Percentiles rank a stretch among this genome's conserved stretches.
These are phyloP conservation scores for Cantharellus anzutake DNA, from an alignment of 768 basidiomycete genomes.

Conservation along the genomic window DNA sequence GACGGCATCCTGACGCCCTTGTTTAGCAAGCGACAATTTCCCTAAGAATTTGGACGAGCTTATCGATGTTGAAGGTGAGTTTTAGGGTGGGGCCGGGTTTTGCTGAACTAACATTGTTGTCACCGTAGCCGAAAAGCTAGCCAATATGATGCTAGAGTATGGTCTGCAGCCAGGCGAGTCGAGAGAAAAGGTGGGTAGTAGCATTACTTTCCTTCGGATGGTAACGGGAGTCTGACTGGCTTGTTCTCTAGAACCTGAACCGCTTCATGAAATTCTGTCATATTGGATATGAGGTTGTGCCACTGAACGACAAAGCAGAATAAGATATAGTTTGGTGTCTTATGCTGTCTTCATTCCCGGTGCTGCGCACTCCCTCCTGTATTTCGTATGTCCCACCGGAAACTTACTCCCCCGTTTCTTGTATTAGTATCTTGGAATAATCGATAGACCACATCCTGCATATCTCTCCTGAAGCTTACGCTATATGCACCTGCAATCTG, in stretches of 20 bases:
- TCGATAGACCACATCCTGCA: too few relatives aligned
- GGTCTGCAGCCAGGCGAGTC: background rate
- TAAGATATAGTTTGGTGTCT: too few relatives aligned
- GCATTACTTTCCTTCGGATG: background rate
- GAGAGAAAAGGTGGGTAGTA: background rate
- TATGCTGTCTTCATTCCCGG: too few relatives aligned
- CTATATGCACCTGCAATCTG: too few relatives aligned
- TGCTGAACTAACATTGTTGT: background rate
- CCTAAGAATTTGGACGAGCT: conserved; percentile 33
- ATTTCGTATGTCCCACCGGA: too few relatives aligned
- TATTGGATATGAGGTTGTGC: conserved; percentile 29
- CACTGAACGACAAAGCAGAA: background rate
- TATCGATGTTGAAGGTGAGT: conserved; percentile 31
- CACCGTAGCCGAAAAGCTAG: background rate
- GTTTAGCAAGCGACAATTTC: conserved; percentile 25
- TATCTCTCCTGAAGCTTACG: too few relatives aligned
- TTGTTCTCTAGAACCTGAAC: conserved; percentile 32
- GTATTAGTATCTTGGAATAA: too few relatives aligned
- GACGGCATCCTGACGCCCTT: background rate
- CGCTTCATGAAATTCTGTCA: conserved; percentile 37
- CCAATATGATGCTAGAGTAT: background rate
- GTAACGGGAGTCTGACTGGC: background rate
- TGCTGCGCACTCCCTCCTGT: too few relatives aligned
- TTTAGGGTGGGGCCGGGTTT: conserved; percentile 15
- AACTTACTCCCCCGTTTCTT: too few relatives aligned